Base-by-base conservation (phyloP, 73 alveolate species). In the Diophrys appendiculata region DNA sequence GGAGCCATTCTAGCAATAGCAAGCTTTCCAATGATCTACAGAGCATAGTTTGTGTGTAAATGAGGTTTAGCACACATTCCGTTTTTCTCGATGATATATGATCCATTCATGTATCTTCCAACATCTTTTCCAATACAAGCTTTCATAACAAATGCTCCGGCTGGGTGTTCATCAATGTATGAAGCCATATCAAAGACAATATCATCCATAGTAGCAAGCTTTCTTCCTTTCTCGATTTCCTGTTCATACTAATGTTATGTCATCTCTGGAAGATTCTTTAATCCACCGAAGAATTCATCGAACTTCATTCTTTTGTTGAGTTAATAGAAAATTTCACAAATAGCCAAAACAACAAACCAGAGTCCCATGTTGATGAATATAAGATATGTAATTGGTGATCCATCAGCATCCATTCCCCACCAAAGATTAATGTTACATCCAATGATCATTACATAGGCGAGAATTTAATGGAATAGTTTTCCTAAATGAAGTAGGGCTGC, bases 151-250 rank as follows among this genome's bases (percentile, higher is more conserved):
- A 54, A 83, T 1, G 81, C 26, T 25, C 88, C 84, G 8, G 87
- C 92, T 35, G 92, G 92, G 67, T 83, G 92, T 32, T 71, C 81
- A 22, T 32, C 24, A 52, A 33, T n/a, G 34, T 78, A 77, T 29
- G 35, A 29, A 2, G 55, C 18, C 77, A 83, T 76, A 55, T 77
- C 68, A 1, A 83, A 22, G 32, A 83, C 87, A n/a, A 55, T 22
- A 53, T 83, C 74, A 28, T 83, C 92, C 52, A 69, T 30, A 1
- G 77, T 28, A 25, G 81, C 73, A 1, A 64, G 33, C 26, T 67
- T 83, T 65, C 34, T 33, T 33, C 85, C 85, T 31, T 70, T 33
- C 23, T 3, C 65, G 29, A 70, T 24, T 31, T 30, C n/a, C 30
- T 32, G 27, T 13, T 70, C 79, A 30, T 26, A 28, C 8, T 70